Evolutionary conservation across 2,329 filamentous ascomycete species (phyloP), one percentile per base, ranked within the genome.

Genomic region (Aspergillus calidoustus): DNA sequence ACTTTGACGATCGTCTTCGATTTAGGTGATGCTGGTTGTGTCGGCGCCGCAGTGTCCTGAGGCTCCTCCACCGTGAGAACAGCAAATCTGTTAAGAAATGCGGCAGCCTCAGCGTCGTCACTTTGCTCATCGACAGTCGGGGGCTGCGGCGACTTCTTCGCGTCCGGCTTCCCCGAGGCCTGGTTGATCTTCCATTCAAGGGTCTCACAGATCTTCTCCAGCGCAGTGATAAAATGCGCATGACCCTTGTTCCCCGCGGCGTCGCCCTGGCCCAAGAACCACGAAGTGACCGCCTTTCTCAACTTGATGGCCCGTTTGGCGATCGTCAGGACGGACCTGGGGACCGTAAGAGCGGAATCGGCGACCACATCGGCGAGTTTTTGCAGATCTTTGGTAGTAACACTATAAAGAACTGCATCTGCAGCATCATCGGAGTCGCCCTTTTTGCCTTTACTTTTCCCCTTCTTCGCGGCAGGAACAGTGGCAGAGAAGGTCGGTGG

Each of bases 11-110:
- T 54, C 63, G 65, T 66, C 50, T 64, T 52, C 38, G 59, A 61
- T 64, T 63, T 55, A 7, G 58, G 7, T 49, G 61, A 25, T 11
- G 51, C 38, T 31, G 51, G 52, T 63, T 66, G 62, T 23, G 52
- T 43, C 44, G 68, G 31, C 31, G 31, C 51, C 30, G 59, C 48
- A 13, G 59, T 53, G 6, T 69, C 64, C 41, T 63, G 54, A 1
- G 67, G 66, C 53, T 72, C 70, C 64, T 73, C 70, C 9, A 74
- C 64, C 4, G 64, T 71, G 46, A 74, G 69, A 19, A 67, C 67
- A 28, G 71, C 68, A 48, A 74, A 74, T 63, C 57, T 69, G 59
- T 73, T 74, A 3, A 67, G 5, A 47, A 69, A 69, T 17, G 4
- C 59, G 48, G 66, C 63, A 19, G 13, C 19, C 31, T 61, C 49